Evolutionary conservation across 148 eudicot species (phyloP).

Genomic region (Talinum fruticosum): DNA sequence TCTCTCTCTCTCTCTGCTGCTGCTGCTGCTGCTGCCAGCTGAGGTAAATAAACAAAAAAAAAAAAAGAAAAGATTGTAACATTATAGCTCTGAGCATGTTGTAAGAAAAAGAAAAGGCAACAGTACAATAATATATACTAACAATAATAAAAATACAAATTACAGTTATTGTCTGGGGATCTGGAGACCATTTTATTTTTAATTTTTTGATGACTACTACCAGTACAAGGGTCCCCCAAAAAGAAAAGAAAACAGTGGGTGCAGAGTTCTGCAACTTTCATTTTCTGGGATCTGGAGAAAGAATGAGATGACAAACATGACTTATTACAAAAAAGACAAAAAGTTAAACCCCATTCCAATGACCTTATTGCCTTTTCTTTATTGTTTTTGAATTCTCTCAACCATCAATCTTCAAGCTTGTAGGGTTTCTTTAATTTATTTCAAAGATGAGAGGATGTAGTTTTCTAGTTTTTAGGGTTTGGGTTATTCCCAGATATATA

Average conservation of each 20-base stretch:
- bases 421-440: too few relatives aligned
- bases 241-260: background rate
- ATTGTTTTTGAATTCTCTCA: background rate
- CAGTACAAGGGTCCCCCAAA: conserved; percentile 25
- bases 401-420: background rate
- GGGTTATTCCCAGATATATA: too few relatives aligned
- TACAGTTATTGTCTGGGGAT: conserved; percentile 29
- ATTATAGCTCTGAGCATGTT: conserved; percentile 22
- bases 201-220: background rate
- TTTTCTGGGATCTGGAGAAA: conserved; percentile 32
- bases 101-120: conserved; percentile 7
- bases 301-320: conserved; percentile 21
- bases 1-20: background rate
- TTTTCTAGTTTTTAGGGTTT: too few relatives aligned
- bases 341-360: background rate
- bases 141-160: background rate
- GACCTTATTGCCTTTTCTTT: background rate
- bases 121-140: background rate
- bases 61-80: background rate
- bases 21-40: background rate
- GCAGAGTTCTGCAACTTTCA: conserved; percentile 21
- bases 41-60: too few relatives aligned
- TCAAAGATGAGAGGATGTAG: too few relatives aligned
- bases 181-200: conserved; percentile 30
- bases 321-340: background rate